phyloP scores from a whole-genome alignment of 2,329 filamentous ascomycete genomes.

The Venturiaceae sp. region DNA sequence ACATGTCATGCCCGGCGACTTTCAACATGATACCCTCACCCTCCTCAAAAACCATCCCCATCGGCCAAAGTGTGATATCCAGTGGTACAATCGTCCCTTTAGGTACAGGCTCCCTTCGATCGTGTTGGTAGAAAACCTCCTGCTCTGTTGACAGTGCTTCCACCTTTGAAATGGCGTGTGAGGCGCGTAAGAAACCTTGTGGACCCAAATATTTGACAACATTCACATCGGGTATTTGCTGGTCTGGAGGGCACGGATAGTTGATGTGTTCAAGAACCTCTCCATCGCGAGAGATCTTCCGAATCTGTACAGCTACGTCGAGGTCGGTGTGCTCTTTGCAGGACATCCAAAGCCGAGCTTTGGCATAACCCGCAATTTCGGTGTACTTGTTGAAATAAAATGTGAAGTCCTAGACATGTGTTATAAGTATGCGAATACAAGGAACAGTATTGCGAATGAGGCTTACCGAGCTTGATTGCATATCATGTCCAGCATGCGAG shows the following conservation, averaged over 20 bases:
- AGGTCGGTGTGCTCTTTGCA: neutral
- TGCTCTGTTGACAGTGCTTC: neutral
- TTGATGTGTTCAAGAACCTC: neutral
- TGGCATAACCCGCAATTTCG: neutral
- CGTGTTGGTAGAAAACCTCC: neutral
- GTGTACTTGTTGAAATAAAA: neutral
- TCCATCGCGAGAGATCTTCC: neutral
- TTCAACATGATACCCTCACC: neutral
- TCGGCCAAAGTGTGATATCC: constrained; percentile 1
- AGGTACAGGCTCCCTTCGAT: neutral
- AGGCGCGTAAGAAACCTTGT: neutral
- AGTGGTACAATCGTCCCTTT: neutral
- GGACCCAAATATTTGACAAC: neutral
- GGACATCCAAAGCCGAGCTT: neutral
- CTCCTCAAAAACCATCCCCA: neutral
- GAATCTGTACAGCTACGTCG: neutral
- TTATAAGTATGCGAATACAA: no score
- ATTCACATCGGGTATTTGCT: neutral
- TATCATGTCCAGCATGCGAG: no score
- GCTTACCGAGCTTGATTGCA: no score
- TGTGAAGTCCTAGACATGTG: no score
- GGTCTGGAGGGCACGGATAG: neutral
- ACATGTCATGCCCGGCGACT: neutral
- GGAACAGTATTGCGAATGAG: no score
- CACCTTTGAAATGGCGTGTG: neutral